A percentile compares a stretch with the other conserved stretches of the same genome.
Conservation (phyloP, 148 eudicot species). For the Polygonum aviculare region DNA sequence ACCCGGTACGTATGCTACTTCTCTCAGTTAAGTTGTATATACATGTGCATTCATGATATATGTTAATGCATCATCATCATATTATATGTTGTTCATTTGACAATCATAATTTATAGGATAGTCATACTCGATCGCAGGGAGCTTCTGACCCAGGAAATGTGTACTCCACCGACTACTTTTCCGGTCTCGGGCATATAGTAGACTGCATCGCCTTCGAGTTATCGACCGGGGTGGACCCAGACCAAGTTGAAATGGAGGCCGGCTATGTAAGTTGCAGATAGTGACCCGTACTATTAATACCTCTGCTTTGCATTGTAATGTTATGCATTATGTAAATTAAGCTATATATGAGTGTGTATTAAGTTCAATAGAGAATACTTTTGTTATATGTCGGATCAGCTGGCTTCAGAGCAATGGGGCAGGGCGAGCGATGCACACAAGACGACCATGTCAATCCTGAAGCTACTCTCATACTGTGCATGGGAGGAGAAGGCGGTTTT, state of each 20-base stretch:
- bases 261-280: too few species aligned
- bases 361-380: too few species aligned
- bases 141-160: constrained; percentile 6
- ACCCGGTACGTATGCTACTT: not conserved
- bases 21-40: not conserved
- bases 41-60: too few species aligned
- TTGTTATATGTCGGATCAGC: constrained; percentile 11
- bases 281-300: too few species aligned
- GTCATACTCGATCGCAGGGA: not conserved
- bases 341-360: too few species aligned
- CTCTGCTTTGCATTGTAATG: not conserved
- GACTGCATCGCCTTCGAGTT: constrained; percentile 37
- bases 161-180: constrained; percentile 13
- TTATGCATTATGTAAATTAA: not conserved
- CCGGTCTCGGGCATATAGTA: constrained; percentile 21
- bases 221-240: too few species aligned
- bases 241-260: too few species aligned
- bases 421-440: constrained; percentile 24
- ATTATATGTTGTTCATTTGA: not conserved
- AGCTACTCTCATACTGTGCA: constrained; percentile 18
- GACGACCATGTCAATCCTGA: constrained; percentile 25
- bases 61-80: not conserved
- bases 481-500: constrained; percentile 46
- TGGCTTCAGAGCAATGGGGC: constrained; percentile 25
- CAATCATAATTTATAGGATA: constrained; percentile 13